Evolutionary conservation across 176 grass and related monocot genomes (phyloP).

Genomic region (Cenchrus americanus): DNA sequence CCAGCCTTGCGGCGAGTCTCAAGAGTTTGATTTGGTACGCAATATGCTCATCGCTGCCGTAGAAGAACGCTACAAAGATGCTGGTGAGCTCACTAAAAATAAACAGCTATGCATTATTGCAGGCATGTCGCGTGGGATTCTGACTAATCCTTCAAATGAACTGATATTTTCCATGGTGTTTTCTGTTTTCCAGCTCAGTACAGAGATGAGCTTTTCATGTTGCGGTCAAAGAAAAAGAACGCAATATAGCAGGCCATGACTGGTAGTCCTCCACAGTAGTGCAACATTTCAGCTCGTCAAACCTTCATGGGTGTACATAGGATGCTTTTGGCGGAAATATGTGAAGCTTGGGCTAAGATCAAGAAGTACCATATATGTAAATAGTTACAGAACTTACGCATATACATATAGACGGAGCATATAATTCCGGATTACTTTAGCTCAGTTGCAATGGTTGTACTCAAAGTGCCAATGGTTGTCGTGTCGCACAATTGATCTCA

Average conservation of each 20-base stretch:
- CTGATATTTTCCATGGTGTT: slow-evolving; percentile 34
- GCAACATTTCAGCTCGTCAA: not conserved
- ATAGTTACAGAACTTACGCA: slow-evolving; percentile 40
- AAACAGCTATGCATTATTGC: slow-evolving; percentile 7
- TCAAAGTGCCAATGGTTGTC: not conserved
- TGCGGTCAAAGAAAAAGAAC: slow-evolving; percentile 83
- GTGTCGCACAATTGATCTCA: slow-evolving; percentile 5
- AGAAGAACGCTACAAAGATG: slow-evolving; percentile 96
- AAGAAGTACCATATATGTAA: slow-evolving; percentile 53
- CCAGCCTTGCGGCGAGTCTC: slow-evolving; percentile 64
- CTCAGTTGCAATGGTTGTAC: slow-evolving; percentile 19
- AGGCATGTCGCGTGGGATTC: not conserved
- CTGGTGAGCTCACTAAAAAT: slow-evolving; percentile 56
- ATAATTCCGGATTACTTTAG: not conserved
- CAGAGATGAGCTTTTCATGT: slow-evolving; percentile 76
- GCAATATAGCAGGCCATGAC: slow-evolving; percentile 49
- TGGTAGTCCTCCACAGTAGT: not conserved
- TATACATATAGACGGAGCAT: slow-evolving; percentile 4
- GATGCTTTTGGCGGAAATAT: slow-evolving; percentile 31
- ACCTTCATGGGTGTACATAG: slow-evolving; percentile 38
- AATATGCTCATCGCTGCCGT: slow-evolving; percentile 87
- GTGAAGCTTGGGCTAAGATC: slow-evolving; percentile 28
- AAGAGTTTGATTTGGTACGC: slow-evolving; percentile 80
- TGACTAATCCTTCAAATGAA: not conserved
- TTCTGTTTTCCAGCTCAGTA: slow-evolving; percentile 71